Conservation (phyloP, 1,139 yeast genomes). For the Zhuliangozyma blackwelliae region DNA sequence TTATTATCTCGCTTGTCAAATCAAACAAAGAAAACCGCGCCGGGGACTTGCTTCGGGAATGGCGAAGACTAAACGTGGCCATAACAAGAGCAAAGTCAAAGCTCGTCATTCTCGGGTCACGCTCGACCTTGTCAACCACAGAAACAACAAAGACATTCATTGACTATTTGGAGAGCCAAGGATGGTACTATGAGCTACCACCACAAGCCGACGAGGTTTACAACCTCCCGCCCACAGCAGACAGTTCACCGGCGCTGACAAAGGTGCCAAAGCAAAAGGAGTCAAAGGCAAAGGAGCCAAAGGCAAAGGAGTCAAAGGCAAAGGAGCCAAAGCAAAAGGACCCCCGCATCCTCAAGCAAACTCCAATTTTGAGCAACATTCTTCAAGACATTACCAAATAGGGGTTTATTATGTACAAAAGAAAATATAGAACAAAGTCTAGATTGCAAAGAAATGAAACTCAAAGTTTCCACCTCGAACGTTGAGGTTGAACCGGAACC, state of each 20-base stretch:
- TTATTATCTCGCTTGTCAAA: conserved; percentile 81
- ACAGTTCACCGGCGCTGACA: conserved; percentile 4
- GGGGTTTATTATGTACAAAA: conserved; percentile 1
- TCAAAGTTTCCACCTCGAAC: conserved; percentile 32
- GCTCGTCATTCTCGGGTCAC: conserved; percentile 77
- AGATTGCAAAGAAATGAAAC: conserved; percentile 37
- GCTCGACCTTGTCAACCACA: conserved; percentile 53
- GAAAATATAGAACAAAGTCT: conserved; percentile 1
- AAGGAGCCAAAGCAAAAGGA: not conserved
- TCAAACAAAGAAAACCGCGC: conserved; percentile 65
- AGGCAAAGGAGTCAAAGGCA: conserved; percentile 4
- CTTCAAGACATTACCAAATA: conserved; percentile 14
- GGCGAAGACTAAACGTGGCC: conserved; percentile 93
- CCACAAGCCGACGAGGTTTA: conserved; percentile 37
- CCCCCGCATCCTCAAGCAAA: conserved; percentile 15
- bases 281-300: not conserved
- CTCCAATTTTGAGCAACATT: conserved; percentile 23
- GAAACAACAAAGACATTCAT: conserved; percentile 61
- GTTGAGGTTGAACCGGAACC: conserved; percentile 11
- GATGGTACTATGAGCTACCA: conserved; percentile 65
- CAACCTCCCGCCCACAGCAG: conserved; percentile 11
- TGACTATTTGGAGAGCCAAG: conserved; percentile 49
- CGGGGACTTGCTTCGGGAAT: conserved; percentile 79
- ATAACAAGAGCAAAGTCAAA: conserved; percentile 87
- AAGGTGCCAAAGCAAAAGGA: not conserved